Conservation (phyloP, 805 yeast genomes). For the Cyberlindnera saturnus region DNA sequence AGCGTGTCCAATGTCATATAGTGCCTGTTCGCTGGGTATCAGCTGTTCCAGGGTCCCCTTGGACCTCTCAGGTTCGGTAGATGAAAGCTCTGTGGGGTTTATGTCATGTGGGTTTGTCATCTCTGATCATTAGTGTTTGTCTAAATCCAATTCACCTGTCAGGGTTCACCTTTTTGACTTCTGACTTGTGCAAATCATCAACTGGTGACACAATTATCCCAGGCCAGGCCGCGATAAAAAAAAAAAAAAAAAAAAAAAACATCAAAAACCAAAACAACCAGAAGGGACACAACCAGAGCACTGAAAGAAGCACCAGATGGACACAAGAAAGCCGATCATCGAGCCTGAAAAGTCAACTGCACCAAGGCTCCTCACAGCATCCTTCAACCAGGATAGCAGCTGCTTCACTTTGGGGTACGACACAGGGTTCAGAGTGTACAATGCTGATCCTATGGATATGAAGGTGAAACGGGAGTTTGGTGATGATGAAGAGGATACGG, state of each 20-base stretch:
- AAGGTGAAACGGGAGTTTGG: slow-evolving; percentile 56
- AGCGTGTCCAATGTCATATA: slow-evolving; percentile 10
- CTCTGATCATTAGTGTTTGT: too few species aligned
- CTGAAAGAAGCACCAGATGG: slow-evolving; percentile 9
- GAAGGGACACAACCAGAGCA: too few species aligned
- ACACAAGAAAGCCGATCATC: slow-evolving; percentile 18
- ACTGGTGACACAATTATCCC: too few species aligned
- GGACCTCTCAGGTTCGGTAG: too few species aligned
- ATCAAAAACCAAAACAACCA: not conserved
- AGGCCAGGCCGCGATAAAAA: too few species aligned
- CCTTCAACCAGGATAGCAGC: slow-evolving; percentile 83
- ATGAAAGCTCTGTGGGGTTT: too few species aligned
- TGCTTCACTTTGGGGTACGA: slow-evolving; percentile 85
- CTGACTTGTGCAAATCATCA: too few species aligned
- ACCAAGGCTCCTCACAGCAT: slow-evolving; percentile 16
- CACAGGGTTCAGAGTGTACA: slow-evolving; percentile 77
- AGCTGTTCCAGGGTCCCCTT: not conserved
- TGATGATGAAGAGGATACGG: slow-evolving; percentile 7
- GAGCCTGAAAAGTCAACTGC: slow-evolving; percentile 5
- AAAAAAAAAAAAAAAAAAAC: not conserved
- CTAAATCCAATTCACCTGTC: too few species aligned
- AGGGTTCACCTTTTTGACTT: too few species aligned
- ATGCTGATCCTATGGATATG: slow-evolving; percentile 79
- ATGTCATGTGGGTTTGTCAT: too few species aligned
- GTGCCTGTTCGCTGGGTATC: slow-evolving; percentile 12